Percentiles rank a stretch among this genome's conserved stretches.
Evolutionary conservation across 78 protist species (phyloP).

Genomic region (Emiliania huxleyi): DNA sequence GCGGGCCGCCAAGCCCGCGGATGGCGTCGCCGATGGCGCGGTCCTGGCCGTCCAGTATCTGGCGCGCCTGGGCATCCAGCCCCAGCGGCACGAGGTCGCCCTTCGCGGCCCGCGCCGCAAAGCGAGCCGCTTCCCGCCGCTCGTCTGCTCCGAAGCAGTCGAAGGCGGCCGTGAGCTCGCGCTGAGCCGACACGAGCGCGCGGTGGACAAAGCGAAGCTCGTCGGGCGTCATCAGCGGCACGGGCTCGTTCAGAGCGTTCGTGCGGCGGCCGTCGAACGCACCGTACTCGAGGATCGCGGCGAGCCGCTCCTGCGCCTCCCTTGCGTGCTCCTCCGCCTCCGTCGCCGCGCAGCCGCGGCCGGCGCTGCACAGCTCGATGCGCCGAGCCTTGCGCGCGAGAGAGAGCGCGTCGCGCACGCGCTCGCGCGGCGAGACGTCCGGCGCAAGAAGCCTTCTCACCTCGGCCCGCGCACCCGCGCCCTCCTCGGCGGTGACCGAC

Average conservation of each 20-base stretch:
- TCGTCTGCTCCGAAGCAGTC: neutral
- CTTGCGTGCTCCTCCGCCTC: neutral
- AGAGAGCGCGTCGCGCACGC: neutral
- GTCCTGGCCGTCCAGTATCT: too few species aligned
- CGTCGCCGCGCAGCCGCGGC: neutral
- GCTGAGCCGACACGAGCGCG: neutral
- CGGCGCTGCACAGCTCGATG: neutral
- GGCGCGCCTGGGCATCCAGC: too few species aligned
- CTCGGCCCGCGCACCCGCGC: neutral
- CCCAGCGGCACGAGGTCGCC: too few species aligned
- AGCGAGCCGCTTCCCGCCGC: neutral
- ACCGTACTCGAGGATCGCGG: neutral
- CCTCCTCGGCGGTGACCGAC: neutral
- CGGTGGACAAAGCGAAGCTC: neutral
- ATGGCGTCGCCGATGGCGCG: too few species aligned
- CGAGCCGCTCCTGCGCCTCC: neutral
- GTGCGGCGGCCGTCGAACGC: neutral
- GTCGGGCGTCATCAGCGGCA: neutral
- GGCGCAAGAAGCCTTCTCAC: neutral
- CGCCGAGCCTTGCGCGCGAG: neutral
- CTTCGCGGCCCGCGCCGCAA: neutral
- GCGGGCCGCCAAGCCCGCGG: too few species aligned
- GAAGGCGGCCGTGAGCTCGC: neutral
- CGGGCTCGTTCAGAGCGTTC: neutral
- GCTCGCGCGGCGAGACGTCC: too few species aligned